Conservation (phyloP, 2,329 filamentous ascomycete genomes). For the Trichophyton mentagrophytes region DNA sequence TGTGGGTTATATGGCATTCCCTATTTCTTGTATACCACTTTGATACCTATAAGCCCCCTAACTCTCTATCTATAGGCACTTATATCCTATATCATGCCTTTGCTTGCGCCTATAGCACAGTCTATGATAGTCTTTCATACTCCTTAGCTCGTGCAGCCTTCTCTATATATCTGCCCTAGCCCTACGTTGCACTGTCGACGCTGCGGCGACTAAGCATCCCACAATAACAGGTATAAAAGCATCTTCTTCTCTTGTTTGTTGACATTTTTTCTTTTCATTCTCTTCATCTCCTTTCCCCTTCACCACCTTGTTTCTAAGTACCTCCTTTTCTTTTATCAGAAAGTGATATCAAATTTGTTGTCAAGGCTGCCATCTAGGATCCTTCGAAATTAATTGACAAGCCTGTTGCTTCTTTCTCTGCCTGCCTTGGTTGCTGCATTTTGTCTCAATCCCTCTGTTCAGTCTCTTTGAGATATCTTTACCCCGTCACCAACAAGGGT, state of each 20-base stretch:
- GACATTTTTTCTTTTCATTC: background rate
- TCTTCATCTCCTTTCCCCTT: background rate
- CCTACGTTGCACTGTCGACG: background rate
- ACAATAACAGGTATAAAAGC: slow-evolving; percentile 3
- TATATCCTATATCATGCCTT: background rate
- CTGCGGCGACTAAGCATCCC: slow-evolving; percentile 1
- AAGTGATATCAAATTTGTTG: background rate
- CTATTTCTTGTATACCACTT: background rate
- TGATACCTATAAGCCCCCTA: background rate
- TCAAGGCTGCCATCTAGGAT: background rate
- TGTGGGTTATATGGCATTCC: too few relatives aligned
- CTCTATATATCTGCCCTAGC: background rate
- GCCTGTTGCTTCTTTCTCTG: background rate
- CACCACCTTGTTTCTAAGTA: background rate
- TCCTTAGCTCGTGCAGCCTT: background rate
- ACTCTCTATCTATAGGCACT: too few relatives aligned
- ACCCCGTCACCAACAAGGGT: background rate
- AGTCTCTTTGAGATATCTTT: background rate
- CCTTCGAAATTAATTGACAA: background rate
- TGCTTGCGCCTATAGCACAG: background rate
- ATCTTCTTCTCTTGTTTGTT: background rate
- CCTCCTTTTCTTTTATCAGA: background rate
- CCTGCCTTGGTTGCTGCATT: background rate
- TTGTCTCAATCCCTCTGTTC: background rate
- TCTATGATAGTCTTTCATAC: background rate